Evolutionary conservation across 2,329 filamentous ascomycete genomes (phyloP).

Genomic region (Mariannaea elegans): DNA sequence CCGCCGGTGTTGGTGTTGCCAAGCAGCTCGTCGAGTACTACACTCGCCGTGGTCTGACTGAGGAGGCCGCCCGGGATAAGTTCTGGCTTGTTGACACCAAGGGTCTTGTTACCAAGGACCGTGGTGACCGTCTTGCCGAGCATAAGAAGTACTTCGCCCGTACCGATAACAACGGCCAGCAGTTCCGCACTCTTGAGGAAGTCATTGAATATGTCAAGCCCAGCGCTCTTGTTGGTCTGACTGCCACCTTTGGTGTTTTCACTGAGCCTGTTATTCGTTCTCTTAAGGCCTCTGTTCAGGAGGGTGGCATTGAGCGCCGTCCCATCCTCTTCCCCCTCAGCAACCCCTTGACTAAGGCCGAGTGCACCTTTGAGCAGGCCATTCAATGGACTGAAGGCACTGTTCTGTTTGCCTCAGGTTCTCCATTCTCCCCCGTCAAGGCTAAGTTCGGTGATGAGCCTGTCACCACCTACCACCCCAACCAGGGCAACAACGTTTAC

Average conservation of each 20-base stretch:
- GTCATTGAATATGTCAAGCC: conserved; percentile 96
- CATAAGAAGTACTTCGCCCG: conserved; percentile 82
- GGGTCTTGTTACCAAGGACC: conserved; percentile 91
- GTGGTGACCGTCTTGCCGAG: conserved; percentile 91
- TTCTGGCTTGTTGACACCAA: conserved; percentile 99
- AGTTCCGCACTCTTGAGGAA: conserved; percentile 84
- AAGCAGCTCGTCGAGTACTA: conserved; percentile 99
- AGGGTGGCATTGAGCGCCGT: conserved; percentile 73
- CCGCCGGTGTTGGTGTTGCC: conserved; percentile 94
- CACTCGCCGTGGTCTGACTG: conserved; percentile 87
- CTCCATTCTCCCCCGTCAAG: conserved; percentile 82
- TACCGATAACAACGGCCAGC: conserved; percentile 69
- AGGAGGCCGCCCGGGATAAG: conserved; percentile 86
- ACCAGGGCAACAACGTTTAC: conserved; percentile 88
- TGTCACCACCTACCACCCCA: conserved; percentile 75
- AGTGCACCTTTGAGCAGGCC: conserved; percentile 96
- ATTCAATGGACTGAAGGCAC: conserved; percentile 90
- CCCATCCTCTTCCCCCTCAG: conserved; percentile 97
- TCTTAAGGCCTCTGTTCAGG: conserved; percentile 71
- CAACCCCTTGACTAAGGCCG: conserved; percentile 95
- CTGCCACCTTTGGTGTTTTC: conserved; percentile 94
- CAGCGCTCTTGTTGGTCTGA: conserved; percentile 92
- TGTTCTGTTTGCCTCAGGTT: conserved; percentile 93
- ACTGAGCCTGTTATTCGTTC: conserved; percentile 83
- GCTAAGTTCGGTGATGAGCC: conserved; percentile 66